Evolutionary conservation across 495 filamentous ascomycete genomes (phyloP), one percentile per base, ranked within the genome.

Genomic region (Terfezia claveryi): DNA sequence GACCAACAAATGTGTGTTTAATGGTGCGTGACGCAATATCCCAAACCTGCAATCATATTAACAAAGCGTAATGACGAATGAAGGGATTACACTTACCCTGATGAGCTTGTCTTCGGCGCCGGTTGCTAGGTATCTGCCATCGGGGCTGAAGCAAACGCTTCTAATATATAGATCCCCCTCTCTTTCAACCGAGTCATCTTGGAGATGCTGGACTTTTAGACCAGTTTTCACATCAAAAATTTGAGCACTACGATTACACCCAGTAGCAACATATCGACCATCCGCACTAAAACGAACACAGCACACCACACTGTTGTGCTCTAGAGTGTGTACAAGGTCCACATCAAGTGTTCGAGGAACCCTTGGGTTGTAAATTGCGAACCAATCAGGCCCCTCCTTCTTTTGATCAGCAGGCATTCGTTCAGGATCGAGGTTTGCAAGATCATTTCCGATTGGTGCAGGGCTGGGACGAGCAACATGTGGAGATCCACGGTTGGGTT

Each of bases 31-130:
- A 71, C 51, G 72, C 72, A 59, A 93, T 92, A 68, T 93, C 86
- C 86, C 86, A 93, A 55, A 93, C 85, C 84, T 89, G 66, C 66
- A 55, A 59, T 57, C 27, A 7, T 32, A 32, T 32, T 32, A 32
- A 32, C 27, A 1, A 32, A 32, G 27, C 7, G 2, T 32, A 32
- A 32, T 32, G 27, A 32, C 27, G 27, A 32, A 32, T 32, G 27
- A 5, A 32, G 27, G 27, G 27, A 7, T 32, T 32, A 38, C 54
- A 72, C 82, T 71, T 74, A 88, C 85, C 54, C 86, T 73, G 68
- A 93, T 93, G 65, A 87, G 76, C 69, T 92, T 92, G 68, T 93
- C 86, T 63, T 93, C 86, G 8, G 86, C 86, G 60, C 86, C 86
- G 27, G 86, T 93, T 4, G 86, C 86, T 32, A 93, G 77, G 55